These are phyloP conservation scores for Pleurotus pulmonarius DNA, from an alignment of 768 basidiomycete genomes.

Conservation along the genomic window DNA sequence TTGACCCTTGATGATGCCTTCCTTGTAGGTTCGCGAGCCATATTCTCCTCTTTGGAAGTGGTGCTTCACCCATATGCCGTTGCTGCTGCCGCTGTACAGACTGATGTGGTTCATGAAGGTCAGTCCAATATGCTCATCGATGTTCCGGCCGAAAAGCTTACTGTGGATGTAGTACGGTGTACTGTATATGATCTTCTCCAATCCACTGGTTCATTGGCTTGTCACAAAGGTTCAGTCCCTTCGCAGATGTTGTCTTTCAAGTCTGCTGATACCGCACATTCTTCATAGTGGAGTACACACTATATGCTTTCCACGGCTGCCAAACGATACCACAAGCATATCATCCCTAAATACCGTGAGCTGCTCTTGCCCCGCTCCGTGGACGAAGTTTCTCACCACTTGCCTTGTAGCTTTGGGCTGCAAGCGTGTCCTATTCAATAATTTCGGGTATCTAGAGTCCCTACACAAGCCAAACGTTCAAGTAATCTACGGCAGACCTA, in stretches of 20 bases:
- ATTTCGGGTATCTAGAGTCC: slow-evolving; percentile 35
- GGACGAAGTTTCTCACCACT: not conserved
- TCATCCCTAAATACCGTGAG: slow-evolving; percentile 50
- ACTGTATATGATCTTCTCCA: slow-evolving; percentile 4
- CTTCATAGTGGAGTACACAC: slow-evolving; percentile 13
- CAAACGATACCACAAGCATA: slow-evolving; percentile 33
- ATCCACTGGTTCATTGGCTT: not conserved
- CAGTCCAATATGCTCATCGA: not conserved
- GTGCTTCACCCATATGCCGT: slow-evolving; percentile 37
- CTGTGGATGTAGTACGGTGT: slow-evolving; percentile 1
- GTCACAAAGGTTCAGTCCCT: not conserved
- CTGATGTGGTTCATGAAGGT: slow-evolving; percentile 13
- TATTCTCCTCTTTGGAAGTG: slow-evolving; percentile 26
- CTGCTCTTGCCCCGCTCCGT: not conserved
- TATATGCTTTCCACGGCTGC: slow-evolving; percentile 42
- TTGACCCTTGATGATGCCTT: no score
- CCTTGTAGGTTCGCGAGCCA: not conserved
- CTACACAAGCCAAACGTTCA: slow-evolving; percentile 44
- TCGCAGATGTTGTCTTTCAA: not conserved
- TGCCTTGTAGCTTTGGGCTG: slow-evolving; percentile 40
- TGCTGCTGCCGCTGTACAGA: slow-evolving; percentile 28
- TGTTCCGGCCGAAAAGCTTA: not conserved
- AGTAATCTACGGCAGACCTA: slow-evolving; percentile 38
- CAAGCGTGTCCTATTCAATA: slow-evolving; percentile 50
- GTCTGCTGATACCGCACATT: no score